These are phyloP conservation scores for Oryza australiensis DNA, from an alignment of 176 grass and related monocot genomes.

Conservation along the genomic window DNA sequence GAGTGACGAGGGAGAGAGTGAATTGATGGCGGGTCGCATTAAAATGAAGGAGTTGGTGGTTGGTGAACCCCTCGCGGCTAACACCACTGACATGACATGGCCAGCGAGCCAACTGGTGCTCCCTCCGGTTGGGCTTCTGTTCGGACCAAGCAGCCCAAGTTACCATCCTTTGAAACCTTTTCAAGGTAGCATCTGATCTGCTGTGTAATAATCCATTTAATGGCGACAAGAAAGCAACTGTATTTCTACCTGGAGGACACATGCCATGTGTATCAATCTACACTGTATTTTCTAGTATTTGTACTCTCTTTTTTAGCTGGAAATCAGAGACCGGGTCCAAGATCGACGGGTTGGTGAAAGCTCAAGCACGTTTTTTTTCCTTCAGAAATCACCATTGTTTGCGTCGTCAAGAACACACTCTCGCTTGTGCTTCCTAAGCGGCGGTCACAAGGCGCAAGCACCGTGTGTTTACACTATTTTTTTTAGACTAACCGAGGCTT, in stretches of 20 bases:
- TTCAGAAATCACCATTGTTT: not conserved
- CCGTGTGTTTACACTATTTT: not conserved
- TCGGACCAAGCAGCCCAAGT: slow-evolving; percentile 12
- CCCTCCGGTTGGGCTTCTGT: not conserved
- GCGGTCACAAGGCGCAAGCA: slow-evolving; percentile 16
- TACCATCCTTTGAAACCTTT: not conserved
- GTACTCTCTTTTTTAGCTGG: not conserved
- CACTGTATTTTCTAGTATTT: not conserved
- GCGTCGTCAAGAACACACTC: no score
- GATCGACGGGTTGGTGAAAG: not conserved
- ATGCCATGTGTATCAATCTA: not conserved
- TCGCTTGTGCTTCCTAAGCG: not conserved
- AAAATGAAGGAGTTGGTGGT: slow-evolving; percentile 67
- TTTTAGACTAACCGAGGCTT: no score
- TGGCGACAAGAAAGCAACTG: not conserved
- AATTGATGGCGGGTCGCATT: slow-evolving; percentile 46
- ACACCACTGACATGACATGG: slow-evolving; percentile 36
- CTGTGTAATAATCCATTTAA: not conserved
- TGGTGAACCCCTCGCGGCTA: slow-evolving; percentile 63
- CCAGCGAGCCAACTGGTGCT: slow-evolving; percentile 45
- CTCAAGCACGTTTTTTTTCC: not conserved
- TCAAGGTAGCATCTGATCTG: not conserved
- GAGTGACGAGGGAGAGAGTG: slow-evolving; percentile 20
- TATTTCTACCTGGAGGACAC: not conserved
- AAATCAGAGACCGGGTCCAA: not conserved